Conservation (phyloP, 2,329 filamentous ascomycete species). For the Diaporthe humulicola region DNA sequence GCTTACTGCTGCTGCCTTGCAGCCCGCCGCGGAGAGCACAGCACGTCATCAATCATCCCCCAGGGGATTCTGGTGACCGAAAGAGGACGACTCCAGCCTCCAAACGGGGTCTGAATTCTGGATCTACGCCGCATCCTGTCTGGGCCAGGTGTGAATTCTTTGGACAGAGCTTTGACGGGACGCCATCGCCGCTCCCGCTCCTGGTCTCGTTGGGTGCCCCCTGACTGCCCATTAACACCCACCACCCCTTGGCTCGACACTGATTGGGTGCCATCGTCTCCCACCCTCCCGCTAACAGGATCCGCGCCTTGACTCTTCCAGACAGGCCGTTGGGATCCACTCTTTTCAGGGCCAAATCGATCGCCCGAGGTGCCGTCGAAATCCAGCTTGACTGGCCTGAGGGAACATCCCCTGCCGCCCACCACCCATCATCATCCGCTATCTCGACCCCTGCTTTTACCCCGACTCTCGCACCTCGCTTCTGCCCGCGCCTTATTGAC, state of each 20-base stretch:
- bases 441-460: conserved; percentile 32
- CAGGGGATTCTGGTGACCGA: conserved; percentile 14
- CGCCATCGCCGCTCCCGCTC: conserved; percentile 24
- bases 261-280: conserved; percentile 38
- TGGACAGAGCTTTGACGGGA: conserved; percentile 35
- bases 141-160: no score
- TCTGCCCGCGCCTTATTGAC: conserved; percentile 29
- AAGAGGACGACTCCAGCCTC: conserved; percentile 19
- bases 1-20: conserved; percentile 31
- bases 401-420: conserved; percentile 15
- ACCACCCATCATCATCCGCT: conserved; percentile 32
- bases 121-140: conserved; percentile 20
- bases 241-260: conserved; percentile 34
- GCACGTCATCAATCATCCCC: conserved; percentile 13
- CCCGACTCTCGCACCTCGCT: conserved; percentile 36
- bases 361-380: conserved; percentile 31
- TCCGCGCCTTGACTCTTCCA: conserved; percentile 31
- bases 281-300: conserved; percentile 34
- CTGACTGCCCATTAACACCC: conserved; percentile 29
- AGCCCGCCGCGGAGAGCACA: neutral
- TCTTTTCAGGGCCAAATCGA: conserved; percentile 37
- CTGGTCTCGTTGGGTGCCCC: conserved; percentile 29
- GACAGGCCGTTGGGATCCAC: conserved; percentile 35
- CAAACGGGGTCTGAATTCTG: conserved; percentile 13
- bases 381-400: conserved; percentile 16